Conservation (phyloP, 2,329 filamentous ascomycete species). For the Neurospora sp. region DNA sequence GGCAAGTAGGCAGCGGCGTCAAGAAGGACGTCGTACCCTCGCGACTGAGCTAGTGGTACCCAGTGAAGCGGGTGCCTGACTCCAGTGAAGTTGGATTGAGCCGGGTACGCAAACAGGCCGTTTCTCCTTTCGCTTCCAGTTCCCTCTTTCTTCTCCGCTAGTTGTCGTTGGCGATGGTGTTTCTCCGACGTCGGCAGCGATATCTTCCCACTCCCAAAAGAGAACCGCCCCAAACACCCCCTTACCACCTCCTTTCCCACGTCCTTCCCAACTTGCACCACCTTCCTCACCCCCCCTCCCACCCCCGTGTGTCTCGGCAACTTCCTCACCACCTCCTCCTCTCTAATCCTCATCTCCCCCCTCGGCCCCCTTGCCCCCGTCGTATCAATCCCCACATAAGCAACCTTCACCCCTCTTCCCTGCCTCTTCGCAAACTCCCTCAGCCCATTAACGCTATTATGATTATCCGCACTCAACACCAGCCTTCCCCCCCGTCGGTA, state of each 20-base stretch:
- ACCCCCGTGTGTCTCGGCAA: conserved; percentile 9
- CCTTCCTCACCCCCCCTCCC: not conserved
- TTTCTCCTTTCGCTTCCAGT: not conserved
- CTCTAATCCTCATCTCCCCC: conserved; percentile 22
- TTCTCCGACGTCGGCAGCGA: not conserved
- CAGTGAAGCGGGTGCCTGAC: conserved; percentile 31
- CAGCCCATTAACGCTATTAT: conserved; percentile 32
- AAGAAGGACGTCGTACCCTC: conserved; percentile 30
- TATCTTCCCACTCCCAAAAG: not conserved
- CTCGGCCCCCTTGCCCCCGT: not conserved
- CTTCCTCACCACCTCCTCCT: conserved; percentile 15
- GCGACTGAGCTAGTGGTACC: conserved; percentile 25
- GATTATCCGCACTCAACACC: conserved; percentile 29
- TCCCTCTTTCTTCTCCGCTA: not conserved
- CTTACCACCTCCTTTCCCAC: not conserved
- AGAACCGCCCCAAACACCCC: not conserved
- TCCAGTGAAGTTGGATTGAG: conserved; percentile 36
- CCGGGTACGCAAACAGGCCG: conserved; percentile 35
- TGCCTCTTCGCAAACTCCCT: conserved; percentile 25
- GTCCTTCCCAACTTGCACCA: not conserved
- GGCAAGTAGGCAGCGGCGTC: conserved; percentile 32
- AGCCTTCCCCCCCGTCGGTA: conserved; percentile 20
- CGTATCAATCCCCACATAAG: conserved; percentile 15
- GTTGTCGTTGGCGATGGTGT: not conserved
- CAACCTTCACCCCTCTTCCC: conserved; percentile 15